Base-by-base conservation (phyloP, 1,284 basidiomycete species). In the Malassezia vespertilionis region DNA sequence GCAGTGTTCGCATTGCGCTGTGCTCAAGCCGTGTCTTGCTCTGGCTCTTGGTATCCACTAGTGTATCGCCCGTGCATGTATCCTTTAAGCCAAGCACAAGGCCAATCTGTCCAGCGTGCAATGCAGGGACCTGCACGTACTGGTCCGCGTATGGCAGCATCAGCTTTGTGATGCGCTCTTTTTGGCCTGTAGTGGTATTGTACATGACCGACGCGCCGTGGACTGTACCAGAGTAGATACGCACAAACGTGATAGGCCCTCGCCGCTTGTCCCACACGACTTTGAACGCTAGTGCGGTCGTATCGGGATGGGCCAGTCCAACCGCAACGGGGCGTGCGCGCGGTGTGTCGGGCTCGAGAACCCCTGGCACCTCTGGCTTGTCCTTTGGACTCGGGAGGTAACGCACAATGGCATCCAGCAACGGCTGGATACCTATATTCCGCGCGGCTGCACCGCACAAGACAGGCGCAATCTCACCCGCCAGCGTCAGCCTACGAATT, bases 171-270 rank as follows among this genome's bases (percentile, higher is more conserved):
- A 81, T 75, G 33, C 79, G 79, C 71, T 90, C 86, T 26, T 78
- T 79, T 57, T 80, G 76, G 46, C 80, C 79, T 12, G 80, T 78
- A 14, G 77, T 81, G 1, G 79, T 76, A 54, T 87, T 87, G 37
- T 80, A 68, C n/a, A 88, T 69, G 38, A 74, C 80, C 44, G 82
- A 81, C 27, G 22, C 83, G 80, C 86, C 57, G 1, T 46, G 58
- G 12, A 56, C 44, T 9, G 52, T 60, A 81, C 86, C 86, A 44
- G 86, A 86, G 66, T 90, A 90, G 18, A 90, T 78, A 20, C 86
- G 77, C 27, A 90, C 81, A 64, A 87, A 90, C 0, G 86, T 89
- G 80, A 88, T 85, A 80, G 86, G 89, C 12, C 86, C 86, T 55
- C 77, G 79, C 51, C 78, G 79, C 54, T 80, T 81, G 67, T 89